These are phyloP conservation scores for Cryptococcus floricola DNA, from an alignment of 1,284 basidiomycete genomes.

Conservation along the genomic window DNA sequence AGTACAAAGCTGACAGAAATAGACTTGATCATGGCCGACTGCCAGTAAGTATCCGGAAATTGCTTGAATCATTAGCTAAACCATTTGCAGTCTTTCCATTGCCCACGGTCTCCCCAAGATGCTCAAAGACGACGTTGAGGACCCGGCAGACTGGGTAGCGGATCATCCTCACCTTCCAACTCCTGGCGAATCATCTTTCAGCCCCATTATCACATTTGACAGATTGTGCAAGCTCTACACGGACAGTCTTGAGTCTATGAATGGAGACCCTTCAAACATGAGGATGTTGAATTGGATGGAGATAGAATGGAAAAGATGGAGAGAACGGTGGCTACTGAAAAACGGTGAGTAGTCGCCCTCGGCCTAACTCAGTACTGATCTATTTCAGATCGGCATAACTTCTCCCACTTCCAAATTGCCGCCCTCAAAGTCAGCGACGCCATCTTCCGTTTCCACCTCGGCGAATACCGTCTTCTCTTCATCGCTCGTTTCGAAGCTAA, in stretches of 20 bases:
- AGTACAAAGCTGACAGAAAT: background rate
- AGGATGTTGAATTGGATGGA: constrained; percentile 29
- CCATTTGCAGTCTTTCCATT: constrained; percentile 18
- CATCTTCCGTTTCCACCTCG: constrained; percentile 27
- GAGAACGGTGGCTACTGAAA: constrained; percentile 26
- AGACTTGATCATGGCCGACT: constrained; percentile 31
- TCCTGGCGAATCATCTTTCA: constrained; percentile 31
- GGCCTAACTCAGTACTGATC: too few species aligned
- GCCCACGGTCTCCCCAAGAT: constrained; percentile 28
- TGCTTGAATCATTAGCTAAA: background rate
- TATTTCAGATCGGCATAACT: constrained; percentile 14
- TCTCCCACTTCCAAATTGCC: constrained; percentile 17
- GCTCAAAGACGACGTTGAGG: constrained; percentile 25
- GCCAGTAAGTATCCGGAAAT: constrained; percentile 16
- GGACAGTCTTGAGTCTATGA: constrained; percentile 26
- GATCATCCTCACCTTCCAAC: constrained; percentile 33
- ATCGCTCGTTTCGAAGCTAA: constrained; percentile 16
- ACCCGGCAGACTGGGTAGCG: constrained; percentile 27
- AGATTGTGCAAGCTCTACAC: constrained; percentile 27
- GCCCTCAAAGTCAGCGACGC: constrained; percentile 20
- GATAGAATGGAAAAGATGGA: constrained; percentile 28
- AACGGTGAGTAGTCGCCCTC: constrained; percentile 17
- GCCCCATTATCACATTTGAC: constrained; percentile 27
- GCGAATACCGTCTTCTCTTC: constrained; percentile 26
- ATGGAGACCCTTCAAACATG: constrained; percentile 22